A percentile compares a stretch with the other conserved stretches of the same genome.
phyloP scores from a whole-genome alignment of 805 yeast genomes.

The Candida krabiensis region DNA sequence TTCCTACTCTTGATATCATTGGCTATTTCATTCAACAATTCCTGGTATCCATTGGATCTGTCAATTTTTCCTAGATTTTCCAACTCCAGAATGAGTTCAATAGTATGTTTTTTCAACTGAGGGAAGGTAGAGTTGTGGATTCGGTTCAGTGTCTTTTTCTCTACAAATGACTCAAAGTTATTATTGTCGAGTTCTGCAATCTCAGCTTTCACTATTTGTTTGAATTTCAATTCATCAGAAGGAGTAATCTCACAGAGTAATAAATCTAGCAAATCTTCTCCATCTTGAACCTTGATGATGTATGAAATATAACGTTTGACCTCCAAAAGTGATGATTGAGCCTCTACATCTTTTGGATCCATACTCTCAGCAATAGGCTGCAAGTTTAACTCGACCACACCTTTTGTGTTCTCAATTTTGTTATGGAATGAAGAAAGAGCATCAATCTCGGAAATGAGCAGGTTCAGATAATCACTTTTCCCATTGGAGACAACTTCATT shows the following conservation, averaged over 20 bases:
- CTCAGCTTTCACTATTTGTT: slow-evolving; percentile 52
- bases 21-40: slow-evolving; percentile 78
- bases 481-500: slow-evolving; percentile 45
- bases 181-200: slow-evolving; percentile 27
- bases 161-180: slow-evolving; percentile 24
- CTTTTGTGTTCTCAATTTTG: slow-evolving; percentile 18
- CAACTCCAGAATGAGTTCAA: slow-evolving; percentile 73
- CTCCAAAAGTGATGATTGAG: slow-evolving; percentile 56
- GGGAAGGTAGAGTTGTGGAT: slow-evolving; percentile 52
- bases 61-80: slow-evolving; percentile 66
- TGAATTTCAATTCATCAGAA: slow-evolving; percentile 67
- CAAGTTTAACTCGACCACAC: slow-evolving; percentile 17
- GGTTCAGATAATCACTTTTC: slow-evolving; percentile 45
- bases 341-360: slow-evolving; percentile 42
- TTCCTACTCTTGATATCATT: slow-evolving; percentile 61
- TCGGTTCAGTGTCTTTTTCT: slow-evolving; percentile 42
- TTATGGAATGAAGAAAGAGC: slow-evolving; percentile 19
- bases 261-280: slow-evolving; percentile 54
- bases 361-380: slow-evolving; percentile 29
- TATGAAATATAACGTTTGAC: slow-evolving; percentile 82
- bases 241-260: slow-evolving; percentile 65
- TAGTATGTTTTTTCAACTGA: slow-evolving; percentile 71
- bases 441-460: slow-evolving; percentile 21
- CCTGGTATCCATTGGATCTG: slow-evolving; percentile 73
- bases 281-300: slow-evolving; percentile 79